Evolutionary conservation across 1,284 basidiomycete species (phyloP), one percentile per base, ranked within the genome.

Genomic region (Vanrija pseudolonga): DNA sequence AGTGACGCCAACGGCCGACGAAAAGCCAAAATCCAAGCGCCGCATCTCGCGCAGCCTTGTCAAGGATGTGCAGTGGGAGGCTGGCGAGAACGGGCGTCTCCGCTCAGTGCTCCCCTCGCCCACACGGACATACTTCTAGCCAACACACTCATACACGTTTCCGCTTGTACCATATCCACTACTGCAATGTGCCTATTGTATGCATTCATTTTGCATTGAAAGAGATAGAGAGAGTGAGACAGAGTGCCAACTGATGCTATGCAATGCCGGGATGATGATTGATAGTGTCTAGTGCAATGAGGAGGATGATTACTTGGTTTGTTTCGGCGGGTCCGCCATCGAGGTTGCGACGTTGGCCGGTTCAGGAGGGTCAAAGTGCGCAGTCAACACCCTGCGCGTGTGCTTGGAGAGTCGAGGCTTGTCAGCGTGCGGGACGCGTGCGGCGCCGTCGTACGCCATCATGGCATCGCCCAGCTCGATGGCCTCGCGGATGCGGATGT

Each of bases 21-120:
- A 20, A 14, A 39, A 32, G 41, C 32, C 23, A 14, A 64, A 65
- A 49, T 63, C 71, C 47, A 71, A 72, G 48, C 54, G 71, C 9
- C 62, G 60, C 44, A 63, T 72, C 28, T 69, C 71, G 12, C 60
- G 72, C 38, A 66, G 60, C 45, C 66, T 72, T 23, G 49, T 73
- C 47, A 70, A 66, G 48, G 70, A 73, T 22, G 67, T 74, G 17
- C 60, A 67, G 42, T 74, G 72, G 70, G 63, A 68, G 43, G 57
- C 63, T 6, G 72, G 69, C 46, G 68, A 69, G 57, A 71, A 67
- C 51, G 70, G 69, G 18, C 53, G 56, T 20, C 50, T 70, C 20
- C 55, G 49, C 47, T 62, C 57, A 12, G 55, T 67, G 3, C 40
- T 63, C 32, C 53, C 62, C 6, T 32, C 32, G 32, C 32, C 32